Evolutionary conservation across 495 filamentous ascomycete genomes (phyloP), one percentile per base, ranked within the genome.

Genomic region (Podospora comata): DNA sequence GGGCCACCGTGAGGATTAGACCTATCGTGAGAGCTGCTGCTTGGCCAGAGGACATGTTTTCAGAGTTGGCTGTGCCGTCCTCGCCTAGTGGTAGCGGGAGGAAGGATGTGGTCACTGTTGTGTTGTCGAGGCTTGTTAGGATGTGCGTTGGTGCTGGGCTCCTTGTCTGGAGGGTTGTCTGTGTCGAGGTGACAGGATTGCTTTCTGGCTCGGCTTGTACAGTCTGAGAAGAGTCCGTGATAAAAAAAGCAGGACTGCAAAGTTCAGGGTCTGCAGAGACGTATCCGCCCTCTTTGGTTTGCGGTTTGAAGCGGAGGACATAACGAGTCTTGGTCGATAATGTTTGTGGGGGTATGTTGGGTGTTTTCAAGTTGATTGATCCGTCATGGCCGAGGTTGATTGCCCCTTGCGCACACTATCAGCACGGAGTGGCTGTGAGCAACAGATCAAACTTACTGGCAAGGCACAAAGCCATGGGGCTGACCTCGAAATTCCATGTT

Each of bases 331-430:
- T 26, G 57, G 55, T 65, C 57, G 58, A 53, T 11, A 68, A 16
- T 19, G 60, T 16, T 0, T 27, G 32, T 13, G 66, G 23, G 0
- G 69, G 66, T 11, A 65, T 61, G 39, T 68, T 60, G 5, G 66
- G 64, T 15, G 65, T 71, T 18, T 62, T 34, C 20, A 71, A 54
- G 7, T 68, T 65, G 30, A 71, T 57, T 39, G 56, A 62, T 18
- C 69, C 69, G 30, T 71, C 69, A 15, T 71, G 66, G 62, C 57
- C 56, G 44, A 71, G 63, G 69, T 71, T 68, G 2, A 71, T 63
- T 62, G 69, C 56, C 58, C 66, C 69, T 71, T 48, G 19, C 39
- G 34, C 6, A 27, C 5, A n/a, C 5, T 32, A 55, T 60, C 16
- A 60, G 53, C 34, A 16, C 20, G 16, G 59, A 5, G 28, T 54